These are phyloP conservation scores for Nicotiana rustica DNA, from an alignment of 305 asterid genomes.

Conservation along the genomic window DNA sequence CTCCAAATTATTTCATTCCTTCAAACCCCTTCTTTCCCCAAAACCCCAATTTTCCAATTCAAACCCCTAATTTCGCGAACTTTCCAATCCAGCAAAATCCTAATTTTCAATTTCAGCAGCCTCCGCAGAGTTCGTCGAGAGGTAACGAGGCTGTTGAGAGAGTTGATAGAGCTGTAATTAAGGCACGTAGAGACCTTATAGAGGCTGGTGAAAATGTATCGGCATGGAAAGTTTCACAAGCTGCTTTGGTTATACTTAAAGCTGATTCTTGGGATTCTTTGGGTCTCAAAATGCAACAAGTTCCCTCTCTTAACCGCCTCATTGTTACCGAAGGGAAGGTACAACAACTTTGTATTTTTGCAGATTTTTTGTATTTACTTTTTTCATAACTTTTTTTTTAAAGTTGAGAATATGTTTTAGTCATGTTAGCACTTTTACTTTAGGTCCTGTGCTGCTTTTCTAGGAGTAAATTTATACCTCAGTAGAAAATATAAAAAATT, in stretches of 20 bases:
- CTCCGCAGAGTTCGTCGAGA: slow-evolving; percentile 31
- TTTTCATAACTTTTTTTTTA: neutral
- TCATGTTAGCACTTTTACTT: too few relatives aligned
- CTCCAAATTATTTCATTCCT: too few relatives aligned
- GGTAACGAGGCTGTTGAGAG: slow-evolving; percentile 47
- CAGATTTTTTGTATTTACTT: neutral
- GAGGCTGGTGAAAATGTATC: slow-evolving; percentile 61
- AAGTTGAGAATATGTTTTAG: too few relatives aligned
- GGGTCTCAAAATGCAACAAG: slow-evolving; percentile 80
- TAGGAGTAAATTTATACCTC: too few relatives aligned
- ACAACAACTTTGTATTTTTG: neutral
- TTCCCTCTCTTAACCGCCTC: slow-evolving; percentile 71
- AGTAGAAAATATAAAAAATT: too few relatives aligned
- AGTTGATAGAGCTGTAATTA: slow-evolving; percentile 62
- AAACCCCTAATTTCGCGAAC: too few relatives aligned
- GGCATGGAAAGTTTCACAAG: slow-evolving; percentile 83
- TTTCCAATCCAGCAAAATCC: too few relatives aligned
- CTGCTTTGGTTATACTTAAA: slow-evolving; percentile 57
- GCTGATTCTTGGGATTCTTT: slow-evolving; percentile 84
- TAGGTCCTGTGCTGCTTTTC: too few relatives aligned
- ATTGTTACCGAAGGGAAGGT: slow-evolving; percentile 80
- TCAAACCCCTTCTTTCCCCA: slow-evolving; percentile 8
- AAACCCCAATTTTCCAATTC: slow-evolving; percentile 11
- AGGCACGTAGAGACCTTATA: slow-evolving; percentile 57
- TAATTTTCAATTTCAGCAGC: slow-evolving; percentile 36